These are phyloP conservation scores for Plasmodium knowlesi DNA, from an alignment of 169 alveolate species.

Conservation along the genomic window DNA sequence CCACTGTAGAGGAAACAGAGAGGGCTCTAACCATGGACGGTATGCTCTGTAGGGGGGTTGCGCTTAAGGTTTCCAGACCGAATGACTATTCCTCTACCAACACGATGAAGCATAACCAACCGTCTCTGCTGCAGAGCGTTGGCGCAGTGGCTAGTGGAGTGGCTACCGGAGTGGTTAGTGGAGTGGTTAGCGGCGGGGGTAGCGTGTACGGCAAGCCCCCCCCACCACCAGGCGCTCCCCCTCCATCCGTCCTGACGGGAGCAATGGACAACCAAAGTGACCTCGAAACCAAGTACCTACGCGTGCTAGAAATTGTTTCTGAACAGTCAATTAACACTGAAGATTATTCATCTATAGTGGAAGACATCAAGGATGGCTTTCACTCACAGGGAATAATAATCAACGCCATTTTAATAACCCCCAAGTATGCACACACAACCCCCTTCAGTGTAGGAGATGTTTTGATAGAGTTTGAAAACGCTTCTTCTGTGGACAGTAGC, in stretches of 20 bases:
- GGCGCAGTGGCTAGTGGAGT: neutral
- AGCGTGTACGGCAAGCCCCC: conserved; percentile 22
- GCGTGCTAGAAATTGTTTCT: conserved; percentile 54
- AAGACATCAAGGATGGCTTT: conserved; percentile 84
- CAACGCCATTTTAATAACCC: conserved; percentile 76
- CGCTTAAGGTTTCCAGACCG: conserved; percentile 92
- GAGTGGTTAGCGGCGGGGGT: neutral
- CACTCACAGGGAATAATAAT: conserved; percentile 82
- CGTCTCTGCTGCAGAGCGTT: neutral
- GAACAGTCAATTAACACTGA: conserved; percentile 22
- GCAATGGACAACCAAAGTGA: conserved; percentile 27
- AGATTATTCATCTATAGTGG: conserved; percentile 78
- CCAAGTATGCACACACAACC: conserved; percentile 78
- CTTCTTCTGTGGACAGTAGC: conserved; percentile 78
- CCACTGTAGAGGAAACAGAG: conserved; percentile 93
- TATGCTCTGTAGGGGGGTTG: conserved; percentile 91
- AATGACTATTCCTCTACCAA: conserved; percentile 88
- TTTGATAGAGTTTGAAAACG: conserved; percentile 79
- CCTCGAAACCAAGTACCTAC: conserved; percentile 71
- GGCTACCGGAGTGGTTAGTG: neutral
- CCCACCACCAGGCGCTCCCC: conserved; percentile 63
- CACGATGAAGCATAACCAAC: conserved; percentile 67
- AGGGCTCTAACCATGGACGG: conserved; percentile 93
- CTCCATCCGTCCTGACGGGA: neutral
- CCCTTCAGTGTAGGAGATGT: conserved; percentile 82